Conservation (phyloP, 2,329 filamentous ascomycete species). For the Rachicladosporium sp. region DNA sequence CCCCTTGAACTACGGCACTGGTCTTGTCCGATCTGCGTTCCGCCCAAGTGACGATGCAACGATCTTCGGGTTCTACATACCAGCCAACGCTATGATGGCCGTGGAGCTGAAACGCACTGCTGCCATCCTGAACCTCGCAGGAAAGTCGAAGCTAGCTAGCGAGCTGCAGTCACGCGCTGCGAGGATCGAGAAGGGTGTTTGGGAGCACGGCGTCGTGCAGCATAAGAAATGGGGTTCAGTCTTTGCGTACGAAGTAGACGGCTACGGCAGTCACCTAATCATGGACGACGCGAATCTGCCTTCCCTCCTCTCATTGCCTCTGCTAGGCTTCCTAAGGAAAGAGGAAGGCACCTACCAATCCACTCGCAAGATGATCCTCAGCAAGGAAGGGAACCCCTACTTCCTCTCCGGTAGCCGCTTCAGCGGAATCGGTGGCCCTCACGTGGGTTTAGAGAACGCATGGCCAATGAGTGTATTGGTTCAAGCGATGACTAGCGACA, state of each 20-base stretch:
- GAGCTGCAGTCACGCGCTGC: constrained; percentile 46
- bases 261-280: constrained; percentile 67
- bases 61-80: constrained; percentile 88
- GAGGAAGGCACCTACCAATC: constrained; percentile 69
- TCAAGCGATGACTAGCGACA: constrained; percentile 76
- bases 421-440: constrained; percentile 73
- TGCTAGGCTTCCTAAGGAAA: constrained; percentile 59
- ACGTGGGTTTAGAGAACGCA: constrained; percentile 75
- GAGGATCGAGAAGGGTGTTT: constrained; percentile 62
- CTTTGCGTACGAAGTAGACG: constrained; percentile 81
- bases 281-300: constrained; percentile 90
- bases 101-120: constrained; percentile 71
- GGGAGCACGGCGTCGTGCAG: constrained; percentile 69
- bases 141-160: constrained; percentile 39
- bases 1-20: constrained; percentile 71
- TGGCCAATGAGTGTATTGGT: constrained; percentile 96
- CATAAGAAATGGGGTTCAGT: constrained; percentile 66
- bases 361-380: constrained; percentile 71
- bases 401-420: constrained; percentile 68
- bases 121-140: constrained; percentile 50
- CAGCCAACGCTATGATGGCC: constrained; percentile 91
- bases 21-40: constrained; percentile 81
- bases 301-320: constrained; percentile 63
- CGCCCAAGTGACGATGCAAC: constrained; percentile 90
- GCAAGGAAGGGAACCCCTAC: constrained; percentile 72